These are phyloP conservation scores for Xylaria longipes DNA, from an alignment of 495 filamentous ascomycete genomes.

Conservation along the genomic window DNA sequence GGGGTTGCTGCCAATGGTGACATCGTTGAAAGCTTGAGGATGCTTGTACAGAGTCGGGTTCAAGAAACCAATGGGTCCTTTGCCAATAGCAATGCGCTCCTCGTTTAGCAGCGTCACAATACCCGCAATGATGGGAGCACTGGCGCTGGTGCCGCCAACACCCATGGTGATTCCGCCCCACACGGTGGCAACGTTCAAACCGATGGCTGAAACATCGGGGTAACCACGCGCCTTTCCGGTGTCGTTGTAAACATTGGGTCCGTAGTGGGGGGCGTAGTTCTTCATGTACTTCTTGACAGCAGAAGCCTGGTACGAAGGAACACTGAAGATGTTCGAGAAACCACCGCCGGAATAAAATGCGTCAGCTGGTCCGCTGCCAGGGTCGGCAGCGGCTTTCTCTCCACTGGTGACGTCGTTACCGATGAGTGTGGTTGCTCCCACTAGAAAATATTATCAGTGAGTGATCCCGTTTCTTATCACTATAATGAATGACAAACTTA, in stretches of 20 bases:
- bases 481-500: conserved; percentile 65
- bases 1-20: conserved; percentile 63
- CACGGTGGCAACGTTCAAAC: conserved; percentile 59
- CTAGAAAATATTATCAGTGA: conserved; percentile 32
- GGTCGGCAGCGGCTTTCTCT: conserved; percentile 41
- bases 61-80: conserved; percentile 66
- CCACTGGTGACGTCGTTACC: conserved; percentile 46
- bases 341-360: conserved; percentile 68
- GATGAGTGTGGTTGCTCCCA: conserved; percentile 29
- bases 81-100: conserved; percentile 59
- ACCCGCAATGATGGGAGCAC: conserved; percentile 45
- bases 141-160: conserved; percentile 47
- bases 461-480: conserved; percentile 47
- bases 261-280: conserved; percentile 52
- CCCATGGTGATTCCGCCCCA: conserved; percentile 57
- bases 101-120: conserved; percentile 69
- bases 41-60: conserved; percentile 68
- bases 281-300: conserved; percentile 65
- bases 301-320: conserved; percentile 65
- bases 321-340: conserved; percentile 70
- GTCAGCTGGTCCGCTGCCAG: conserved; percentile 51
- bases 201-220: conserved; percentile 67
- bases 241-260: conserved; percentile 56
- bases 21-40: conserved; percentile 65
- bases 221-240: conserved; percentile 57